Conservation (phyloP, 768 basidiomycete species). For the Gelatoporia subvermispora region DNA sequence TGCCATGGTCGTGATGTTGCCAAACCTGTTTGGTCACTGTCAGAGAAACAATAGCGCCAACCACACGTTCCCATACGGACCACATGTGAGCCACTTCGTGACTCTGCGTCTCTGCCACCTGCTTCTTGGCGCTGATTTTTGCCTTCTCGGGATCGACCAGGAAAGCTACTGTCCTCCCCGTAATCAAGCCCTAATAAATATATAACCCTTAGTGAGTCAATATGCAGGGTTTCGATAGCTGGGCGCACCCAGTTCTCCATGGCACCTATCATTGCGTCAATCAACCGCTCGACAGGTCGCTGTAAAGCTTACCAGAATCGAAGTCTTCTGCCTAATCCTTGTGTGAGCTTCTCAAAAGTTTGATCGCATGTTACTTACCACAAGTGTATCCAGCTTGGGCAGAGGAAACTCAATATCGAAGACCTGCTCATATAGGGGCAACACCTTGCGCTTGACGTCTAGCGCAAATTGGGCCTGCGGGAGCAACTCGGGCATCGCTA, state of each 20-base stretch:
- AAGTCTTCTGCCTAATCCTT: conserved; percentile 63
- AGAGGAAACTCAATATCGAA: conserved; percentile 92
- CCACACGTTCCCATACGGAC: conserved; percentile 25
- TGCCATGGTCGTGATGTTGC: conserved; percentile 91
- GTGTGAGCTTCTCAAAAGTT: conserved; percentile 16
- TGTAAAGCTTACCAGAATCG: conserved; percentile 61
- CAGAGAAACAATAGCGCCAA: neutral
- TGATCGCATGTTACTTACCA: conserved; percentile 34
- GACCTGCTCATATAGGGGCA: conserved; percentile 89
- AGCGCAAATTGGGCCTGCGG: conserved; percentile 83
- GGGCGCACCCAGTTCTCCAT: conserved; percentile 84
- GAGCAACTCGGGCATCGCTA: conserved; percentile 79
- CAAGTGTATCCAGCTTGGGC: conserved; percentile 91
- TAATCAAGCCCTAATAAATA: conserved; percentile 10
- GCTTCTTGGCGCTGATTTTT: conserved; percentile 73
- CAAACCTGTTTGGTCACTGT: conserved; percentile 51
- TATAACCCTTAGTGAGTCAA: neutral
- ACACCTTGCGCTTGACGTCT: conserved; percentile 74
- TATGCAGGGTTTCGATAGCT: neutral
- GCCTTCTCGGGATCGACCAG: conserved; percentile 72
- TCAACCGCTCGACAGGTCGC: too few species aligned
- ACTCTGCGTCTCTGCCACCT: conserved; percentile 68
- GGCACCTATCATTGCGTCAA: conserved; percentile 38
- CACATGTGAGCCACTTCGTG: conserved; percentile 90
- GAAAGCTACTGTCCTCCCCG: conserved; percentile 78